Evolutionary conservation across 2,329 filamentous ascomycete genomes (phyloP), one percentile per base, ranked within the genome.

Genomic region (Plenodomus lindquistii): DNA sequence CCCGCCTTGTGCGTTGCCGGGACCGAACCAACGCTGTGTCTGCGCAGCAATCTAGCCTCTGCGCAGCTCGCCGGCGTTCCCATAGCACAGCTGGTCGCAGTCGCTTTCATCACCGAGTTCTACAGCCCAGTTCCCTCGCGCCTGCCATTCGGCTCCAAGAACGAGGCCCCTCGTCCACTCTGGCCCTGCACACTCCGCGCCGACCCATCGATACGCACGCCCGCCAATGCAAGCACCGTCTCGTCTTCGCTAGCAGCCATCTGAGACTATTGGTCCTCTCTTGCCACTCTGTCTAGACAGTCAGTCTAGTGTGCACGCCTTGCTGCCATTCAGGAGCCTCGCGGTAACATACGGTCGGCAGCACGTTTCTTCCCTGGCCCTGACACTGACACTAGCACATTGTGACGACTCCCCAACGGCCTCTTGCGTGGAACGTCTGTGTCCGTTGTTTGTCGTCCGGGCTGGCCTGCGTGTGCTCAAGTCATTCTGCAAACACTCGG

Each of bases 1-100:
- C 51, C 61, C 58, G 50, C 53, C 60, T 57, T 55, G 56, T 66
- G 57, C 64, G 63, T 49, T 54, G 44, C 17, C 59, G 56, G 56
- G 49, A 46, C 35, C 35, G 27, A 31, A 48, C 48, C 52, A 52
- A 63, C 60, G 57, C 60, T 55, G 62, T 66, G 61, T 59, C 58
- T 63, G 54, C 60, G 48, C 55, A 51, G 52, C 50, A 55, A 59
- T 57, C 61, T 63, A 55, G 54, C 55, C 55, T 49, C 45, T 42
- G 46, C 50, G 48, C 47, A 55, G 35, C 37, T 48, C 52, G 54
- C 60, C 55, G 56, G 57, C 37, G 57, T 47, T 49, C 55, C 54
- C 50, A 50, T 47, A 52, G 50, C 54, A 50, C 52, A 43, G 48
- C 47, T 53, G 49, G 18, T 45, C 43, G 45, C 42, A 42, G 35